Evolutionary conservation across 805 yeast genomes (phyloP), one percentile per base, ranked within the genome.

Genomic region (Debaryomyces hansenii): DNA sequence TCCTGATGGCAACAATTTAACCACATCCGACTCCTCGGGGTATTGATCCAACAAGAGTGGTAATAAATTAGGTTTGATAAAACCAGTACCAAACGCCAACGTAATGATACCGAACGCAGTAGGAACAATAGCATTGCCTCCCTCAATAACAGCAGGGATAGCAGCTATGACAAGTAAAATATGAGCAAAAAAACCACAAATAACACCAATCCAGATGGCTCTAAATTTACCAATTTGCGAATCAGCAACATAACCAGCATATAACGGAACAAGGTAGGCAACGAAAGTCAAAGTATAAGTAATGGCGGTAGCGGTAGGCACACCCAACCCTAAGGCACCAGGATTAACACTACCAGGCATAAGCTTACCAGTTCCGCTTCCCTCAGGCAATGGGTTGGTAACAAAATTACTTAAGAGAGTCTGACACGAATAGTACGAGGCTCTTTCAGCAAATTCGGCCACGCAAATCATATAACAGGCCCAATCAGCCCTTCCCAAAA

Each of bases 1-100:
- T 47, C 96, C 96, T 24, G 72, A 60, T 52, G 78, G 76, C 47
- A 77, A 69, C 4, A 77, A 79, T 62, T 74, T 78, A 46, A 87
- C 79, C 44, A 77, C 80, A 51, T 82, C 85, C 54, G 77, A 74
- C 48, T 78, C 71, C 62, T 81, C 79, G 36, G 85, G 83, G 60
- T 65, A 66, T 51, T 61, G 67, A 50, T 69, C 88, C 64, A 74
- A 62, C 46, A 75, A 59, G 40, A 75, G 63, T 5, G 81, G 80
- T 50, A 75, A 66, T 47, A 79, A 70, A 54, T 79, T 79, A 46
- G 83, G 80, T 55, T 79, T 79, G 54, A 79, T 77, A 47, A 76
- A 70, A 51, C 83, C 83, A 24, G 83, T 77, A 53, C 82, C 82
- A 42, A 66, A 6, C 39, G 75, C 69, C 54, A 74, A 62, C 7